phyloP scores from a whole-genome alignment of 495 filamentous ascomycete species.

The Cenococcum geophilum region DNA sequence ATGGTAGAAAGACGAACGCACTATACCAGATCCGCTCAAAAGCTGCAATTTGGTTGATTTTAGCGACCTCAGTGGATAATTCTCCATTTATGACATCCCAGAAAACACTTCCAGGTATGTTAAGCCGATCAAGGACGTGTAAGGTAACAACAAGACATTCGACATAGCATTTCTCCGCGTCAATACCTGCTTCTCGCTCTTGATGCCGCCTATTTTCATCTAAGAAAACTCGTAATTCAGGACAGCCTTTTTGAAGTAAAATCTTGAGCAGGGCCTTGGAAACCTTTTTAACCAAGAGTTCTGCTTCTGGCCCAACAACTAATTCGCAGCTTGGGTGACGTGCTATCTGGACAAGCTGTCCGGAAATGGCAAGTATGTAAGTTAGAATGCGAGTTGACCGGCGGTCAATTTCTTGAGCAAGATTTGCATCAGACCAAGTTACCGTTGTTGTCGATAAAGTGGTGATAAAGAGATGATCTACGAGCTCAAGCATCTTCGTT shows the following conservation, averaged over 20 bases:
- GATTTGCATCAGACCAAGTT: neutral
- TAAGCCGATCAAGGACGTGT: slow-evolving; percentile 49
- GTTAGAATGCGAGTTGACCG: slow-evolving; percentile 13
- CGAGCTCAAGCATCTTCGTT: slow-evolving; percentile 16
- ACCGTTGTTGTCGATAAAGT: neutral
- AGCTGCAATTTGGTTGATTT: slow-evolving; percentile 45
- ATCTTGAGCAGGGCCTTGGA: slow-evolving; percentile 13
- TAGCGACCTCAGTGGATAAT: slow-evolving; percentile 36
- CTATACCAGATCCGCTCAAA: slow-evolving; percentile 69
- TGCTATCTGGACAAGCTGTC: slow-evolving; percentile 24
- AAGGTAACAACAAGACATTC: slow-evolving; percentile 64
- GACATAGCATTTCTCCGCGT: slow-evolving; percentile 48
- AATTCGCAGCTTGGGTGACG: slow-evolving; percentile 22
- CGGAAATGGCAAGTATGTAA: slow-evolving; percentile 29
- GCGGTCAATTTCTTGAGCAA: neutral
- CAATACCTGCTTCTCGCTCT: slow-evolving; percentile 60
- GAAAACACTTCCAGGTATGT: slow-evolving; percentile 46
- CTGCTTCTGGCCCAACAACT: neutral
- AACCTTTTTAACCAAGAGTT: slow-evolving; percentile 10
- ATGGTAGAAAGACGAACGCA: slow-evolving; percentile 68
- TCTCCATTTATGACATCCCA: slow-evolving; percentile 53
- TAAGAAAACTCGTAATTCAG: slow-evolving; percentile 52
- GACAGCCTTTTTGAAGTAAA: slow-evolving; percentile 17
- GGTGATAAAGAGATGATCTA: neutral
- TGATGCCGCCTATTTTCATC: slow-evolving; percentile 51